Evolutionary conservation across 2,329 filamentous ascomycete species (phyloP).

Genomic region (Trichoderma oligosporum): DNA sequence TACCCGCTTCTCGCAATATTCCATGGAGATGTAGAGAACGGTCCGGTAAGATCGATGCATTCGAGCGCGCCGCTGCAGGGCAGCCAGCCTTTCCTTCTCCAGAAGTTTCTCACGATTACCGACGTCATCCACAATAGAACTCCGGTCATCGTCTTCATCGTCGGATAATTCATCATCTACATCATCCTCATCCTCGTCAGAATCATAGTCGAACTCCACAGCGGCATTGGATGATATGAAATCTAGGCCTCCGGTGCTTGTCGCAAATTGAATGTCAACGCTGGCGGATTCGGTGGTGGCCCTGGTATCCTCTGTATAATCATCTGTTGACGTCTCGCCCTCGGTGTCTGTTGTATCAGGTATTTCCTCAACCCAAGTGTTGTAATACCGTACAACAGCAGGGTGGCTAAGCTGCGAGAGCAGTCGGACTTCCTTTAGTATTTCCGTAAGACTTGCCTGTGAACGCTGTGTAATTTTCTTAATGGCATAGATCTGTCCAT

Average conservation of each 20-base stretch:
- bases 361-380: slow-evolving; percentile 85
- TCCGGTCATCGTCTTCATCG: slow-evolving; percentile 47
- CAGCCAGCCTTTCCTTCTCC: slow-evolving; percentile 30
- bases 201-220: slow-evolving; percentile 72
- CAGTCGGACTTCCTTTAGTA: slow-evolving; percentile 79
- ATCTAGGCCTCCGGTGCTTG: slow-evolving; percentile 78
- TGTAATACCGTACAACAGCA: slow-evolving; percentile 82
- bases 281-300: slow-evolving; percentile 38
- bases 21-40: slow-evolving; percentile 96
- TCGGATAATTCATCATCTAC: slow-evolving; percentile 46
- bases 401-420: slow-evolving; percentile 92
- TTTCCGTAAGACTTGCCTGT: slow-evolving; percentile 73
- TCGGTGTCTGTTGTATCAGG: slow-evolving; percentile 52
- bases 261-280: slow-evolving; percentile 56
- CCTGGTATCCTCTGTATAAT: slow-evolving; percentile 37
- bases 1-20: slow-evolving; percentile 89
- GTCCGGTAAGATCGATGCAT: slow-evolving; percentile 58
- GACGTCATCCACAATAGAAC: slow-evolving; percentile 34
- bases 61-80: slow-evolving; percentile 32
- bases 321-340: slow-evolving; percentile 53
- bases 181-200: slow-evolving; percentile 42
- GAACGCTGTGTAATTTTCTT: slow-evolving; percentile 91
- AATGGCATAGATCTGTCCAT: slow-evolving; percentile 89
- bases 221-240: slow-evolving; percentile 86
- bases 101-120: slow-evolving; percentile 30